Evolutionary conservation across 2,329 filamentous ascomycete genomes (phyloP).

Genomic region (Paecilomyces sp.): DNA sequence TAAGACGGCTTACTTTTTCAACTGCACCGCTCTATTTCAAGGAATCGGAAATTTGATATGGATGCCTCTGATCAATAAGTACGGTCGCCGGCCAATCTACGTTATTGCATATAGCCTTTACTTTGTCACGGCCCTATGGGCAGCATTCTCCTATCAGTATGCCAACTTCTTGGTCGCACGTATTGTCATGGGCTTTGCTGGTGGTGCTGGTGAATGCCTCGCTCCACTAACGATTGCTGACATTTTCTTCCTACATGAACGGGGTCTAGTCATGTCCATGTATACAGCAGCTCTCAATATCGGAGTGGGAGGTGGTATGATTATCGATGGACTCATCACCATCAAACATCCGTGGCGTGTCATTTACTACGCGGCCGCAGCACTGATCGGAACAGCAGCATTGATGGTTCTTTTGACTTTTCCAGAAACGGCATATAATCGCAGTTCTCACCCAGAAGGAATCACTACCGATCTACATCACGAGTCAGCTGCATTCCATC

Average conservation of each 20-base stretch:
- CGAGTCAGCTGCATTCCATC: neutral
- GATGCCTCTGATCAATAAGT: conserved; percentile 33
- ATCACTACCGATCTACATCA: neutral
- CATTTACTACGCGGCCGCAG: conserved; percentile 39
- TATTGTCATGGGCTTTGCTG: conserved; percentile 47
- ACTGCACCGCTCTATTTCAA: conserved; percentile 46
- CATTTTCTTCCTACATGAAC: conserved; percentile 52
- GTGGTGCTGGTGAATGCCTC: conserved; percentile 45
- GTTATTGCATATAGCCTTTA: conserved; percentile 14
- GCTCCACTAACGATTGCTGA: conserved; percentile 48
- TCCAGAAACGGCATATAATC: conserved; percentile 47
- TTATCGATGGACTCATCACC: conserved; percentile 24
- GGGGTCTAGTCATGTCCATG: conserved; percentile 42
- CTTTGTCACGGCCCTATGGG: conserved; percentile 25
- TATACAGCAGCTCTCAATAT: conserved; percentile 14
- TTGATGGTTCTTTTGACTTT: conserved; percentile 47
- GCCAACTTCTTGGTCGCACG: conserved; percentile 32
- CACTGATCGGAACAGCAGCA: conserved; percentile 43
- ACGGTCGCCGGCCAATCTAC: conserved; percentile 28
- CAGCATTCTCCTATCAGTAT: conserved; percentile 26
- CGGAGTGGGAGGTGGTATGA: conserved; percentile 17
- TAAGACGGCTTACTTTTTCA: conserved; percentile 48
- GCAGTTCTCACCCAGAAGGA: conserved; percentile 10
- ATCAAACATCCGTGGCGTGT: conserved; percentile 23
- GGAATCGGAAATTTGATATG: conserved; percentile 34